These are phyloP conservation scores for Acacia concinna DNA, from an alignment of 331 rosid species.

Conservation along the genomic window DNA sequence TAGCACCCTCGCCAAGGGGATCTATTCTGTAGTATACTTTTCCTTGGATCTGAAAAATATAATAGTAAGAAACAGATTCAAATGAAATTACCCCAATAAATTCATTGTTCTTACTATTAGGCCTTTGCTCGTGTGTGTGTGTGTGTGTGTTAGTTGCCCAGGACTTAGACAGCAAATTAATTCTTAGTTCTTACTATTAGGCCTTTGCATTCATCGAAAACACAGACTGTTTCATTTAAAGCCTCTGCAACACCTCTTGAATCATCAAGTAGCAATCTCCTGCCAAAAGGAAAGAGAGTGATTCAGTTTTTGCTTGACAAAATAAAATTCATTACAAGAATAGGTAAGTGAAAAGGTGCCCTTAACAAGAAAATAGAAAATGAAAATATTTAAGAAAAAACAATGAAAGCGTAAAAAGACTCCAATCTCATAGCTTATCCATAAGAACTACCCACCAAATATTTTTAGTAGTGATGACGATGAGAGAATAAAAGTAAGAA, in stretches of 20 bases:
- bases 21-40: conserved; percentile 72
- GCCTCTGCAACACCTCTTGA: conserved; percentile 73
- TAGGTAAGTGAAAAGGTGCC: neutral
- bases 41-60: conserved; percentile 60
- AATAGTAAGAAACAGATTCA: conserved; percentile 10
- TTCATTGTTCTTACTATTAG: too few species aligned
- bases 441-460: neutral
- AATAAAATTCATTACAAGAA: conserved; percentile 16
- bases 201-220: conserved; percentile 62
- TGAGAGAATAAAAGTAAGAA: neutral
- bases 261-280: conserved; percentile 79
- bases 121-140: too few species aligned
- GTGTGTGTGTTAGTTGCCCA: neutral
- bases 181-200: conserved; percentile 63
- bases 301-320: neutral
- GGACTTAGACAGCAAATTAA: conserved; percentile 8
- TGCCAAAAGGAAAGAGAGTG: conserved; percentile 32
- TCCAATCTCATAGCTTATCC: neutral
- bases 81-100: neutral
- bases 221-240: conserved; percentile 73
- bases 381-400: neutral
- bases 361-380: neutral
- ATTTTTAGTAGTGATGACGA: neutral
- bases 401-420: neutral
- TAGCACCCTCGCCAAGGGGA: conserved; percentile 78